Conservation (phyloP, 139 green algal species). For the Tetradesmus obliquus region DNA sequence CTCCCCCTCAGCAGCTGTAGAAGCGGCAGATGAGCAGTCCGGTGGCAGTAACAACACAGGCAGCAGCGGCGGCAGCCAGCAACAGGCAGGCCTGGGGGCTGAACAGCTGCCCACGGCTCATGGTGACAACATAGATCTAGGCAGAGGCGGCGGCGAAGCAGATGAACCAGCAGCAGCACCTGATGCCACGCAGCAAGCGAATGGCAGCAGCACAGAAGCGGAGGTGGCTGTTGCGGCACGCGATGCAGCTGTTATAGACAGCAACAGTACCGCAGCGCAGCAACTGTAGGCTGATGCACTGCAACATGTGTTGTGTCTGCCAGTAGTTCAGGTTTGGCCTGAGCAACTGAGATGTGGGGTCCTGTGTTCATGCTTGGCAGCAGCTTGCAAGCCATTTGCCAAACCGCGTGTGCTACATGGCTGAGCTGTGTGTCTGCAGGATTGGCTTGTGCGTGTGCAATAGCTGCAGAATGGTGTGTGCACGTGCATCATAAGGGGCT, state of each 20-base stretch:
- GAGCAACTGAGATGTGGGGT: no score
- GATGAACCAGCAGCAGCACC: not conserved
- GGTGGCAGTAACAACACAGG: not conserved
- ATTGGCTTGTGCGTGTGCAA: no score
- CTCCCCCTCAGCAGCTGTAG: not conserved
- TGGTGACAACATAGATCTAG: not conserved
- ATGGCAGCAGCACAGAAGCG: not conserved
- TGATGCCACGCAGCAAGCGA: not conserved
- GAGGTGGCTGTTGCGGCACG: not conserved
- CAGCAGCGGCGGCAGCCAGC: not conserved
- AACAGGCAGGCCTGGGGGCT: not conserved
- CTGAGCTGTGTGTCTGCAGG: no score
- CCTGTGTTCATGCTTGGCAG: no score
- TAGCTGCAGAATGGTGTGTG: no score
- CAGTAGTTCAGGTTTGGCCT: no score
- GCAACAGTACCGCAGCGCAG: not conserved
- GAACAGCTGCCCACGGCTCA: not conserved
- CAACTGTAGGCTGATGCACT: no score
- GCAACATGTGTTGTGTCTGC: no score
- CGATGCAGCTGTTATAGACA: not conserved
- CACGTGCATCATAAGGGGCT: no score
- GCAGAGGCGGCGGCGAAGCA: not conserved
- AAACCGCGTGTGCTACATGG: no score
- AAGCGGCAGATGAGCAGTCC: not conserved
- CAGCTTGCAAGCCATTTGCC: no score